A percentile compares a stretch with the other conserved stretches of the same genome.
phyloP scores from a whole-genome alignment of 2,329 filamentous ascomycete genomes.

The Pseudonectria foliicola region DNA sequence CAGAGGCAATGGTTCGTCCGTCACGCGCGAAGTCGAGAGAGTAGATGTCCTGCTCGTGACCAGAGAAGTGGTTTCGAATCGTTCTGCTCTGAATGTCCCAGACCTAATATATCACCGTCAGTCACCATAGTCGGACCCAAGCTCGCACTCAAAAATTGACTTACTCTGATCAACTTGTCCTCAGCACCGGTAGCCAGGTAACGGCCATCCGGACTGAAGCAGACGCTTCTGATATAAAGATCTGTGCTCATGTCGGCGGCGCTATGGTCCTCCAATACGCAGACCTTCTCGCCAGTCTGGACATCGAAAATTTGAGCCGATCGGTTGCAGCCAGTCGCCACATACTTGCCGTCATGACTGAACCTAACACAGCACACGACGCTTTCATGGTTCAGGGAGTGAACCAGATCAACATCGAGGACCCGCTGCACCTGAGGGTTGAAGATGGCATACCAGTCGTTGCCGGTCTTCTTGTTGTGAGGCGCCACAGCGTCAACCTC shows the following conservation, averaged over 20 bases:
- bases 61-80: slow-evolving; percentile 90
- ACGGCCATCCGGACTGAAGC: slow-evolving; percentile 93
- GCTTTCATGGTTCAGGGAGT: slow-evolving; percentile 88
- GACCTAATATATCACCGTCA: slow-evolving; percentile 50
- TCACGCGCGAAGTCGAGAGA: slow-evolving; percentile 92
- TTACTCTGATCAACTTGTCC: slow-evolving; percentile 91
- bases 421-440: slow-evolving; percentile 85
- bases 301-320: slow-evolving; percentile 99
- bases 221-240: slow-evolving; percentile 94
- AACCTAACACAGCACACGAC: slow-evolving; percentile 98
- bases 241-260: slow-evolving; percentile 77
- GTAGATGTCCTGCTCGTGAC: slow-evolving; percentile 98
- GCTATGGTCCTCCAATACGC: slow-evolving; percentile 80
- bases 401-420: slow-evolving; percentile 87
- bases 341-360: slow-evolving; percentile 89
- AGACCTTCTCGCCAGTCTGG: slow-evolving; percentile 76
- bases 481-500: slow-evolving; percentile 79
- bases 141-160: slow-evolving; percentile 24
- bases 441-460: slow-evolving; percentile 96
- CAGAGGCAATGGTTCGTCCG: slow-evolving; percentile 88
- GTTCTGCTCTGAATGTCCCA: slow-evolving; percentile 84
- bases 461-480: slow-evolving; percentile 79
- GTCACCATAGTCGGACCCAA: slow-evolving; percentile 1
- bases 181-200: slow-evolving; percentile 94
- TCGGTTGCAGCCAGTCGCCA: slow-evolving; percentile 94